phyloP scores from a whole-genome alignment of 140 eudicot species.

The Flaveria floridana region DNA sequence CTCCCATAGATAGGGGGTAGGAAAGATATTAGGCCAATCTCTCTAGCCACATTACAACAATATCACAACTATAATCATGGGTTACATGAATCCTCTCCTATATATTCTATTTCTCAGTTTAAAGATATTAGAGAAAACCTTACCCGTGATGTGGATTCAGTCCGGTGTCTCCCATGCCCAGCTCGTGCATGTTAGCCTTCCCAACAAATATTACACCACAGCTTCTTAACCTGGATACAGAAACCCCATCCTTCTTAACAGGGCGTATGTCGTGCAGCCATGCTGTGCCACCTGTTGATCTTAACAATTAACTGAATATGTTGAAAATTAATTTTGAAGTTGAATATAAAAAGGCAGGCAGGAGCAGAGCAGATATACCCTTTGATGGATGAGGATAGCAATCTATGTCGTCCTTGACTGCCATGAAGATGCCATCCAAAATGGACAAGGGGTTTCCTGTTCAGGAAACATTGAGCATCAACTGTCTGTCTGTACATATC shows the following conservation, averaged over 20 bases:
- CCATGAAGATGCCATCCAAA: conserved; percentile 85
- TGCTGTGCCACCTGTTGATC: conserved; percentile 71
- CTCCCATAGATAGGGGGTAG: too few species aligned
- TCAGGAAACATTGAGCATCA: conserved; percentile 17
- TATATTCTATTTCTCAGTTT: too few species aligned
- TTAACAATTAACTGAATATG: conserved; percentile 12
- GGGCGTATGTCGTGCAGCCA: conserved; percentile 68
- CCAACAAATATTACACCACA: conserved; percentile 88
- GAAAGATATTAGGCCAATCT: too few species aligned
- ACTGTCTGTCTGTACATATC: not conserved
- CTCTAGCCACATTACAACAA: too few species aligned
- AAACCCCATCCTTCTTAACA: conserved; percentile 64
- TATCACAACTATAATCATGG: too few species aligned
- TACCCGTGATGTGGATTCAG: conserved; percentile 81
- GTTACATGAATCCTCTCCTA: too few species aligned
- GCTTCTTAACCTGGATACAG: conserved; percentile 67
- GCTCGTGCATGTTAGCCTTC: conserved; percentile 91
- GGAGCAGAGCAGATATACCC: conserved; percentile 33
- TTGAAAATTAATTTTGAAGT: not conserved
- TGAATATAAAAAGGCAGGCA: not conserved
- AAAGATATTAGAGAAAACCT: too few species aligned
- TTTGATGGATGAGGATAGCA: conserved; percentile 79
- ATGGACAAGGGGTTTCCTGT: conserved; percentile 69
- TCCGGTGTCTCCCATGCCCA: conserved; percentile 87
- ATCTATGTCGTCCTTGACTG: conserved; percentile 93